Percentiles rank a stretch among this genome's conserved stretches.
Conservation (phyloP, 257 asterid genomes). For the Nemophila menziesii region DNA sequence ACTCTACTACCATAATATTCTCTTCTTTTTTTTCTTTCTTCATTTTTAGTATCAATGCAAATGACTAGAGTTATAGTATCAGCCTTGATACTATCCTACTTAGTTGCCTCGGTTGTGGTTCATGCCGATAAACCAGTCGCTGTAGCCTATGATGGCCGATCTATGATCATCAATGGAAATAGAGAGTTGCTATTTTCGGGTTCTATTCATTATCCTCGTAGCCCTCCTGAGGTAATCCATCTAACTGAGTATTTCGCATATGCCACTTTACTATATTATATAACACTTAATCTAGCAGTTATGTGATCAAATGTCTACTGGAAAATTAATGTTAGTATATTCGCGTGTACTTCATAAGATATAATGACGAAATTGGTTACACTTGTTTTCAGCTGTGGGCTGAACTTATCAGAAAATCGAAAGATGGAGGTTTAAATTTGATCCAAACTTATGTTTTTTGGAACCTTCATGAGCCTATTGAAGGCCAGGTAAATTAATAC, state of each 20-base stretch:
- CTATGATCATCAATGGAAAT: slow-evolving; percentile 60
- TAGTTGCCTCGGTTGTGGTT: not conserved
- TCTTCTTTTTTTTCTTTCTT: too few relatives aligned
- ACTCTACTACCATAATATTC: too few relatives aligned
- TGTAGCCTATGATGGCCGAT: slow-evolving; percentile 51
- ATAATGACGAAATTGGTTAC: not conserved
- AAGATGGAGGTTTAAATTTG: slow-evolving; percentile 64
- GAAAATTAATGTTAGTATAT: too few relatives aligned
- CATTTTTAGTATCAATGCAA: too few relatives aligned
- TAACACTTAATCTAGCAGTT: too few relatives aligned
- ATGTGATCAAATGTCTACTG: too few relatives aligned
- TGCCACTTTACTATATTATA: not conserved
- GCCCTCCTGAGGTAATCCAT: slow-evolving; percentile 47
- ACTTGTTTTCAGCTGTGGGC: slow-evolving; percentile 66
- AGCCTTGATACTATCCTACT: slow-evolving; percentile 5
- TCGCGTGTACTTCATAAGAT: not conserved
- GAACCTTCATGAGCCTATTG: slow-evolving; percentile 81
- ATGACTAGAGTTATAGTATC: slow-evolving; percentile 9
- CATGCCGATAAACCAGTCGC: slow-evolving; percentile 1
- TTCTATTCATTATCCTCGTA: slow-evolving; percentile 79
- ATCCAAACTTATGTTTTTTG: slow-evolving; percentile 82
- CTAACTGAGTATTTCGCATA: not conserved
- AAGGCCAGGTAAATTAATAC: slow-evolving; percentile 52
- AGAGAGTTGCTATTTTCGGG: slow-evolving; percentile 78
- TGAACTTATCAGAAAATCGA: slow-evolving; percentile 45